Base-by-base conservation (phyloP, 2,329 filamentous ascomycete genomes). In the Elsinoe ampelina region DNA sequence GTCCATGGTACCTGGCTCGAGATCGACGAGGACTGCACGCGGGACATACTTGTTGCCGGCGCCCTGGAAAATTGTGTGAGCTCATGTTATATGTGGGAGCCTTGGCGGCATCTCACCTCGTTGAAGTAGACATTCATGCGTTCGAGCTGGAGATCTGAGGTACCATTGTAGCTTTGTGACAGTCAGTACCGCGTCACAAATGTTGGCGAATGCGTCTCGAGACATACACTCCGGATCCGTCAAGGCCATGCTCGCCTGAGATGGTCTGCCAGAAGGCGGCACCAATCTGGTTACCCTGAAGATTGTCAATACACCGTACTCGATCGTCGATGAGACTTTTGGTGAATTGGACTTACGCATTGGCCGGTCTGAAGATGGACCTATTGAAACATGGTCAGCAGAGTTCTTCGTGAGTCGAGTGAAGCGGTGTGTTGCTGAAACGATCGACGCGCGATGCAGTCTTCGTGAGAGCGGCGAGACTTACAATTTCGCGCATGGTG, bases 101-200 rank as follows among this genome's bases (percentile, higher is more conserved):
- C 57, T 51, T 39, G 15, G 41, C n/a, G 41, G n/a, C 54, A 47
- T 69, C 73, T 63, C 73, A 87, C 84, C 81, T 95, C 91, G 76
- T 89, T 90, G 86, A 97, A 96, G 84, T 97, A 96, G 76, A 97
- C 92, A 77, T 91, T 98, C 91, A 98, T 95, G 72, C 93, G 91
- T 87, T 98, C 93, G 68, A 97, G 86, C 83, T 98, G 93, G 74
- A 97, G 90, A 77, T 97, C 93, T 43, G 92, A 97, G 67, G 89
- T 91, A 73, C 93, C 93, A 77, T 95, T 95, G 85, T 97, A 97
- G 68, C 88, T 93, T 70, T 61, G 48, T 61, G 45, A 17, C 22
- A 38, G 62, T 68, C 63, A 71, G 65, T 64, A 39, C 62, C 58
- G 45, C 61, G 51, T 26, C 50, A 15, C 35, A 30, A 3, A 38